Evolutionary conservation across 2,329 filamentous ascomycete species (phyloP).

Genomic region (Teratosphaeria gauchensis): DNA sequence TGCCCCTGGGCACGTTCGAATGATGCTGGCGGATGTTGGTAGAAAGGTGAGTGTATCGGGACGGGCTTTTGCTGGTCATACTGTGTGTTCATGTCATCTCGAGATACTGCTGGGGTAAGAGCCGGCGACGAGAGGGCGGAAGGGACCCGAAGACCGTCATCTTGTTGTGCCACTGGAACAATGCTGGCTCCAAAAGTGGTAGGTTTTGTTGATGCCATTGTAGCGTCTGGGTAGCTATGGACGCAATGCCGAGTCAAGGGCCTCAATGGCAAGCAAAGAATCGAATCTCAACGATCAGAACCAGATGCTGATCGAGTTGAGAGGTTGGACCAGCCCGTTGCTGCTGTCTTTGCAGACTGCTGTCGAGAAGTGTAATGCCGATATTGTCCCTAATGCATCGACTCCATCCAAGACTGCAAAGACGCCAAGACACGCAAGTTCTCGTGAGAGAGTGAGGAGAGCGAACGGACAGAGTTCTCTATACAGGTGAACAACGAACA

Average conservation of each 20-base stretch:
- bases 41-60: slow-evolving; percentile 36
- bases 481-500: background rate
- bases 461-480: background rate
- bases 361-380: background rate
- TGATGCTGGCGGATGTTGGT: slow-evolving; percentile 38
- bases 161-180: slow-evolving; percentile 17
- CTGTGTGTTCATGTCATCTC: slow-evolving; percentile 22
- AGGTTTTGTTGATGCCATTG: background rate
- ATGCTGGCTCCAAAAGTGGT: slow-evolving; percentile 36
- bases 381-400: background rate
- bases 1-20: slow-evolving; percentile 22
- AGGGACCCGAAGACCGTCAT: slow-evolving; percentile 20
- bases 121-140: slow-evolving; percentile 24
- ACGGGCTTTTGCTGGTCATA: slow-evolving; percentile 26
- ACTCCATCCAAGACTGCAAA: background rate
- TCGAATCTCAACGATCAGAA: background rate
- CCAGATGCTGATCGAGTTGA: background rate
- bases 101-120: slow-evolving; percentile 25
- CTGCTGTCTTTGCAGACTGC: background rate
- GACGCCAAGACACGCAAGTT: background rate
- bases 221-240: background rate
- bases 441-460: background rate
- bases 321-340: background rate
- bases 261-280: background rate
- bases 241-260: background rate